These are phyloP conservation scores for Chrysosporium queenslandicum DNA, from an alignment of 2,329 filamentous ascomycete species.

Conservation along the genomic window DNA sequence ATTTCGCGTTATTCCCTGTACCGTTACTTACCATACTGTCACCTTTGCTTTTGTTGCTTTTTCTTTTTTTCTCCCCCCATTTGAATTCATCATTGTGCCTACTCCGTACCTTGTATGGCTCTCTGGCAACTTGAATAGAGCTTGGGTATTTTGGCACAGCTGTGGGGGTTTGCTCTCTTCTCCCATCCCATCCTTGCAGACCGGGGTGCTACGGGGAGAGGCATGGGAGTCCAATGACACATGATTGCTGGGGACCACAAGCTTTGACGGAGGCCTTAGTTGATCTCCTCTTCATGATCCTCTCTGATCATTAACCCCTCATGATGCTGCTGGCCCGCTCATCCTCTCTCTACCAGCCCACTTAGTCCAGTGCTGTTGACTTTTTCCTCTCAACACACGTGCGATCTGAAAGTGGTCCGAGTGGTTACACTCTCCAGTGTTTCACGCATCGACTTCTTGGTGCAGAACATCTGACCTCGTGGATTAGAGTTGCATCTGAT, in stretches of 20 bases:
- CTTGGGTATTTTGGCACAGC: too few species aligned
- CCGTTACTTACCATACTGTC: constrained; percentile 9
- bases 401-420: not conserved
- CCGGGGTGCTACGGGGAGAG: too few species aligned
- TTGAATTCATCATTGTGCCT: too few species aligned
- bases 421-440: constrained; percentile 1
- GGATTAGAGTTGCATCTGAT: not conserved
- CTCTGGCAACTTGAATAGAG: too few species aligned
- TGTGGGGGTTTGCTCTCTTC: too few species aligned
- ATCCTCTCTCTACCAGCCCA: not conserved
- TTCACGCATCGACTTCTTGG: not conserved
- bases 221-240: not conserved
- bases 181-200: not conserved
- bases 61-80: not conserved
- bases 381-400: not conserved
- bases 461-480: not conserved
- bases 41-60: not conserved
- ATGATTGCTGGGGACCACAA: not conserved
- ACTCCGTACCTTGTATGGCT: too few species aligned
- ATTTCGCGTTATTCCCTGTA: constrained; percentile 8
- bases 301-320: not conserved
- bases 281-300: not conserved
- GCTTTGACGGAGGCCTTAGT: not conserved
- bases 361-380: too few species aligned
- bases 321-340: not conserved